These are phyloP conservation scores for Phallus indusiatus DNA, from an alignment of 768 basidiomycete genomes.

Conservation along the genomic window DNA sequence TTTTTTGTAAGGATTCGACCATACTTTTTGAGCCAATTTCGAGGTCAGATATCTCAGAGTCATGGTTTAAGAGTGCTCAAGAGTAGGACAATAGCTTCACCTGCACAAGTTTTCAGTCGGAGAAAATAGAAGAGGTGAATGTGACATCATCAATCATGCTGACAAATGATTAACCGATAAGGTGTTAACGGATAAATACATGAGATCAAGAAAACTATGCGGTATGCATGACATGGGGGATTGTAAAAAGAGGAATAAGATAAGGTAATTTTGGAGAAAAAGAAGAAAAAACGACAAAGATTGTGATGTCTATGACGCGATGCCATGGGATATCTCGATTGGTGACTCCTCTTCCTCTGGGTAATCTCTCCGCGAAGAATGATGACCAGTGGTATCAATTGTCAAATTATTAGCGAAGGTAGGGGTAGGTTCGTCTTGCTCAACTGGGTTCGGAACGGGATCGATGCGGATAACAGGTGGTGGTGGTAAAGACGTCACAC, in stretches of 20 bases:
- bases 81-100: not conserved
- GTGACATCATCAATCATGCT: not conserved
- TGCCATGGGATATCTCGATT: not conserved
- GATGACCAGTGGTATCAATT: not conserved
- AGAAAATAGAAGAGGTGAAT: not conserved
- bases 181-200: not conserved
- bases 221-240: not conserved
- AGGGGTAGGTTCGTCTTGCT: not conserved
- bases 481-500: not conserved
- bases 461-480: not conserved
- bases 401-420: not conserved
- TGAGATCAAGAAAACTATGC: not conserved
- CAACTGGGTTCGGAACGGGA: not conserved
- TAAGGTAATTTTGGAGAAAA: not conserved
- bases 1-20: conserved; percentile 1
- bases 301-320: not conserved
- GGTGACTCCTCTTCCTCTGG: not conserved
- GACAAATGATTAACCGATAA: not conserved
- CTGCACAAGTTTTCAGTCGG: not conserved
- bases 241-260: not conserved
- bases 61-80: conserved; percentile 26
- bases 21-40: conserved; percentile 67
- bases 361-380: not conserved
- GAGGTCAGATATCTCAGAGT: conserved; percentile 60
- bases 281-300: not conserved